These are phyloP conservation scores for Melanopsichium pennsylvanicum DNA, from an alignment of 1,284 basidiomycete genomes.

Conservation along the genomic window DNA sequence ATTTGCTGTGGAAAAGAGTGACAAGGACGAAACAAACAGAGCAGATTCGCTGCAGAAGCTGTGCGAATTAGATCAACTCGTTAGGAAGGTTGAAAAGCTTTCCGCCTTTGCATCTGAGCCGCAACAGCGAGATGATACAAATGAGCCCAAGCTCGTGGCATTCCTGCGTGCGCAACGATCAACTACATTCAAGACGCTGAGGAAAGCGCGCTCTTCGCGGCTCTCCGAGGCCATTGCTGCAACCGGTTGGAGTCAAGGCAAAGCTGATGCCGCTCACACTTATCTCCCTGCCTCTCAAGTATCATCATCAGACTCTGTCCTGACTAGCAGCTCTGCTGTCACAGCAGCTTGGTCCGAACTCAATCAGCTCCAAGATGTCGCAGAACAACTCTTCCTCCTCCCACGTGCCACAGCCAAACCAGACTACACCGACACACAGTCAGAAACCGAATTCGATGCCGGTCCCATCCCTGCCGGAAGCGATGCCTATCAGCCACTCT, in stretches of 20 bases:
- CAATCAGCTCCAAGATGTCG: constrained; percentile 50
- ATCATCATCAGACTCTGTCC: too few relatives aligned
- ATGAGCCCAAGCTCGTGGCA: constrained; percentile 21
- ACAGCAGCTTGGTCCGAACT: constrained; percentile 50
- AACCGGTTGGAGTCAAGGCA: constrained; percentile 30
- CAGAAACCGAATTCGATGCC: not conserved
- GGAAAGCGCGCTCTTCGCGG: constrained; percentile 10
- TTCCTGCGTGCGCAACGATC: constrained; percentile 48
- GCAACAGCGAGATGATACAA: not conserved
- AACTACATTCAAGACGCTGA: constrained; percentile 32
- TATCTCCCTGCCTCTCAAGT: too few relatives aligned
- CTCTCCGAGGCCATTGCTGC: constrained; percentile 33
- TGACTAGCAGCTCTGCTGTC: too few relatives aligned
- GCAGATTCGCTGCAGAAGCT: constrained; percentile 10
- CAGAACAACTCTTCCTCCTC: constrained; percentile 40
- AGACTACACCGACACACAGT: not conserved
- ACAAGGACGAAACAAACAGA: constrained; percentile 4
- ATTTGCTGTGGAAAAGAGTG: constrained; percentile 7
- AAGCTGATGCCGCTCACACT: constrained; percentile 4
- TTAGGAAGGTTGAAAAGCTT: constrained; percentile 25
- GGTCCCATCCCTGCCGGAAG: constrained; percentile 49
- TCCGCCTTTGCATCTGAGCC: not conserved
- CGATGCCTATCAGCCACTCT: constrained; percentile 53
- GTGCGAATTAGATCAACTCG: constrained; percentile 24
- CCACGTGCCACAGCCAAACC: constrained; percentile 27